Evolutionary conservation across 2,329 filamentous ascomycete species (phyloP).

Genomic region (Tolypocladium ovalisporum): DNA sequence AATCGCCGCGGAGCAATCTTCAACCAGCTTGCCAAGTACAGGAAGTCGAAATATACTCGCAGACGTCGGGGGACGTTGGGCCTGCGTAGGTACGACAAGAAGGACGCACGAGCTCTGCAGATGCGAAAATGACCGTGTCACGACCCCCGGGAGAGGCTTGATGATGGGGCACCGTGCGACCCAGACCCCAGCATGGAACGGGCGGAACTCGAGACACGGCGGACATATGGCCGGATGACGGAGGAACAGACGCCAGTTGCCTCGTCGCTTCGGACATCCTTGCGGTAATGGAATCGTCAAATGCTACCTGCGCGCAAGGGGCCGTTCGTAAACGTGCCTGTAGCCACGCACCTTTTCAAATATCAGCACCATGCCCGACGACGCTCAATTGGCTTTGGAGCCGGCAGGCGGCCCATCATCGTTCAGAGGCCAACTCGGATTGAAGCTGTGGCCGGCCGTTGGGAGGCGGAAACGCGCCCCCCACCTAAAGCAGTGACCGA

Average conservation of each 20-base stretch:
- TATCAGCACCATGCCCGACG: too few relatives aligned
- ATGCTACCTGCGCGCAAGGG: too few relatives aligned
- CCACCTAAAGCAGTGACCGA: too few relatives aligned
- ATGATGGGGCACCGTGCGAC: neutral
- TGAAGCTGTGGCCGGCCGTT: neutral
- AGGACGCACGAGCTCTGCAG: neutral
- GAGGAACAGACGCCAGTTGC: neutral
- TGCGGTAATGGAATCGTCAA: too few relatives aligned
- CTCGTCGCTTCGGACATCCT: neutral
- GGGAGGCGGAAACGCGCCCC: too few relatives aligned
- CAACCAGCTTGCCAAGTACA: neutral
- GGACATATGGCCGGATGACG: neutral
- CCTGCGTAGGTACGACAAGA: neutral
- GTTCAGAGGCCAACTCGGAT: neutral
- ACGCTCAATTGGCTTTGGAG: neutral
- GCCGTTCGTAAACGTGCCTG: too few relatives aligned
- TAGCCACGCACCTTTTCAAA: too few relatives aligned
- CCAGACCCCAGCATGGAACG: neutral
- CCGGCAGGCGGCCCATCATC: neutral
- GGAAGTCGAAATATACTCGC: neutral
- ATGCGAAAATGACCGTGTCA: neutral
- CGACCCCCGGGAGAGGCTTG: neutral
- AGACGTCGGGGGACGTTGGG: neutral
- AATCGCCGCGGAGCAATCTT: neutral
- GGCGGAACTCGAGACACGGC: too few relatives aligned